A percentile compares a stretch with the other conserved stretches of the same genome.
phyloP scores from a whole-genome alignment of 2,329 filamentous ascomycete genomes.

The Neopestalotiopsis rosae region DNA sequence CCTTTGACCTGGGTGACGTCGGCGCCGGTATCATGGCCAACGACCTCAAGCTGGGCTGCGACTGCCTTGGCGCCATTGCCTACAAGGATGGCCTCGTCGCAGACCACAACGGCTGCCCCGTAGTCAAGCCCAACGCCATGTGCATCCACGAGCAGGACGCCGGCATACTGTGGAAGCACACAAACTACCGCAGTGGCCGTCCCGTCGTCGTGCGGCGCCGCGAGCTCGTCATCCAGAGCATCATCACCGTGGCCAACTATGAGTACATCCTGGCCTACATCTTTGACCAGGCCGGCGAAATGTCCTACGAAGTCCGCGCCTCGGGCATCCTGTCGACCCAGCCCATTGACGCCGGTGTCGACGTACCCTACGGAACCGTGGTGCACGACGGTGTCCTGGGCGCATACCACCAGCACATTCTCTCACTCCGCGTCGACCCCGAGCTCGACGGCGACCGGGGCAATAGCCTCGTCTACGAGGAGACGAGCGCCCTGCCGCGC shows the following conservation, averaged over 20 bases:
- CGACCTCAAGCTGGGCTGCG: constrained; percentile 70
- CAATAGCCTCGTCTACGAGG: constrained; percentile 36
- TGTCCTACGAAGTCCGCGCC: constrained; percentile 66
- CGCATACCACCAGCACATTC: constrained; percentile 73
- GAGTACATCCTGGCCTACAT: constrained; percentile 72
- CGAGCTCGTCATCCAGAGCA: constrained; percentile 70
- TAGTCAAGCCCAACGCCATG: constrained; percentile 62
- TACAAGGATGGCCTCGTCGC: constrained; percentile 57
- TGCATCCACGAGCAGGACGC: constrained; percentile 75
- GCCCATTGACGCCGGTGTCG: constrained; percentile 59
- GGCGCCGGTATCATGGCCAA: constrained; percentile 69
- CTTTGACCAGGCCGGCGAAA: constrained; percentile 67
- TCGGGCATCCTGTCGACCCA: constrained; percentile 74
- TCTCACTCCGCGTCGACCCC: constrained; percentile 69
- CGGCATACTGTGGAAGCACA: constrained; percentile 74
- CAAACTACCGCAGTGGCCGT: constrained; percentile 68
- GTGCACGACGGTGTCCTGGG: constrained; percentile 67
- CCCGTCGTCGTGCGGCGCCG: constrained; percentile 66
- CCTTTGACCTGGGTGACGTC: constrained; percentile 72
- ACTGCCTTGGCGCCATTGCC: constrained; percentile 72
- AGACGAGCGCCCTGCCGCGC: constrained; percentile 19
- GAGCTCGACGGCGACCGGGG: constrained; percentile 49
- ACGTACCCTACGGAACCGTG: constrained; percentile 64
- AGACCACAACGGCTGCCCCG: constrained; percentile 58
- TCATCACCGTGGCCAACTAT: constrained; percentile 74